Conservation (phyloP, 257 asterid genomes). For the Orobanche coerulescens region DNA sequence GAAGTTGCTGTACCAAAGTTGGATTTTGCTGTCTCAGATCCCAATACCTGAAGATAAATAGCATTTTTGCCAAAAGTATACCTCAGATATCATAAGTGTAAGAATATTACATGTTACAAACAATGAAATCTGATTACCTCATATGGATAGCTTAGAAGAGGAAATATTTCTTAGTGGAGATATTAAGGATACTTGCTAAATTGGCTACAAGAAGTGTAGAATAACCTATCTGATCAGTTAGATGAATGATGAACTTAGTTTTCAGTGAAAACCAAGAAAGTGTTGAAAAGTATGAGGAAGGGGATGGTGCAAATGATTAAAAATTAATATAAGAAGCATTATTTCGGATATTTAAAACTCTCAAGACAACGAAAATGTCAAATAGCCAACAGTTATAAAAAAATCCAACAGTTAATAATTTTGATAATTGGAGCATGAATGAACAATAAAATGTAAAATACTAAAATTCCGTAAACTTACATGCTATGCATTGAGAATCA, state of each 20-base stretch:
- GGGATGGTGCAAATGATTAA: neutral
- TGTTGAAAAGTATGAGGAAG: too few species aligned
- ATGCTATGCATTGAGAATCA: too few species aligned
- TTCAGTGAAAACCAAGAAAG: too few species aligned
- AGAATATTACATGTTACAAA: neutral
- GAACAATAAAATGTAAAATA: neutral
- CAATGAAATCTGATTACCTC: neutral
- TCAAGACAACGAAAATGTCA: neutral
- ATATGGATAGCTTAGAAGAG: slow-evolving; percentile 2
- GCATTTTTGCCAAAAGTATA: slow-evolving; percentile 2
- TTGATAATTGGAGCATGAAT: slow-evolving; percentile 1
- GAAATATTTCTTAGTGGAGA: slow-evolving; percentile 7
- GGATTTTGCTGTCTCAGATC: slow-evolving; percentile 91
- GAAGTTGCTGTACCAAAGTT: slow-evolving; percentile 83
- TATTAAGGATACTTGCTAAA: slow-evolving; percentile 2
- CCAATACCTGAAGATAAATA: slow-evolving; percentile 68
- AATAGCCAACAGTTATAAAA: neutral
- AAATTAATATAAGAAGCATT: neutral
- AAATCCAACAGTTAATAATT: neutral
- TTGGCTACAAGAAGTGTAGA: too few species aligned
- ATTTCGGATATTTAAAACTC: neutral
- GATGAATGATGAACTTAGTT: slow-evolving; percentile 9
- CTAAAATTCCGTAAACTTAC: too few species aligned
- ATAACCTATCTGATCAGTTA: neutral
- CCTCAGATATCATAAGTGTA: neutral